A percentile compares a stretch with the other conserved stretches of the same genome.
phyloP scores from a whole-genome alignment of 306 rosid genomes.

The Fagus sylvatica region DNA sequence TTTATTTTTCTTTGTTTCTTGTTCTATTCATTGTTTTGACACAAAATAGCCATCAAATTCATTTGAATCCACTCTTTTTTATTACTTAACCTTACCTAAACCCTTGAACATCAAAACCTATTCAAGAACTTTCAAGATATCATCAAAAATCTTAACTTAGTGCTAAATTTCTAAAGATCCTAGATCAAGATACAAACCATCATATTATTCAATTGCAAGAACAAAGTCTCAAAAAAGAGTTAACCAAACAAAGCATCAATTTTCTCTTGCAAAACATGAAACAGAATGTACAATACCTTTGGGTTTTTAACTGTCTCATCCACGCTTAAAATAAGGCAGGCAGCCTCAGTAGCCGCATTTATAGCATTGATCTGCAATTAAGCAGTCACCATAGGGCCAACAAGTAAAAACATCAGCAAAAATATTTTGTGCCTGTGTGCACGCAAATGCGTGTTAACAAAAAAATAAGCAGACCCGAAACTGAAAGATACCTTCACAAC shows the following conservation, averaged over 20 bases:
- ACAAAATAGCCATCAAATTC: too few species aligned
- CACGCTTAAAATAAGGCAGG: slow-evolving; percentile 89
- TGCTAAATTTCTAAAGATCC: too few species aligned
- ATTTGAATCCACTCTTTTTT: too few species aligned
- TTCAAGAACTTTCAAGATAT: too few species aligned
- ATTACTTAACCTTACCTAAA: too few species aligned
- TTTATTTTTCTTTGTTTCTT: too few species aligned
- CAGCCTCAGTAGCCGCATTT: slow-evolving; percentile 98
- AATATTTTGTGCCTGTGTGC: background rate
- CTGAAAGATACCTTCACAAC: slow-evolving; percentile 71
- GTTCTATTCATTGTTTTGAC: too few species aligned
- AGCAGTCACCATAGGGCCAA: background rate
- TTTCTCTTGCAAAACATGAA: background rate
- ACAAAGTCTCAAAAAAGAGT: background rate
- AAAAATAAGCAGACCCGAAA: background rate
- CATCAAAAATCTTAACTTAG: too few species aligned
- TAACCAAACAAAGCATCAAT: background rate
- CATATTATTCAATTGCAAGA: background rate
- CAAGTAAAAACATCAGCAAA: slow-evolving; percentile 17
- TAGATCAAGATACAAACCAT: background rate
- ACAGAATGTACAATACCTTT: slow-evolving; percentile 51
- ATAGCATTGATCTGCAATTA: slow-evolving; percentile 88
- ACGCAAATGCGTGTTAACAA: too few species aligned
- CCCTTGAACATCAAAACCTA: too few species aligned
- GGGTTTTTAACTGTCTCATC: slow-evolving; percentile 98